Evolutionary conservation across 73 alveolate species (phyloP).

Genomic region (Paramecium bursaria): DNA sequence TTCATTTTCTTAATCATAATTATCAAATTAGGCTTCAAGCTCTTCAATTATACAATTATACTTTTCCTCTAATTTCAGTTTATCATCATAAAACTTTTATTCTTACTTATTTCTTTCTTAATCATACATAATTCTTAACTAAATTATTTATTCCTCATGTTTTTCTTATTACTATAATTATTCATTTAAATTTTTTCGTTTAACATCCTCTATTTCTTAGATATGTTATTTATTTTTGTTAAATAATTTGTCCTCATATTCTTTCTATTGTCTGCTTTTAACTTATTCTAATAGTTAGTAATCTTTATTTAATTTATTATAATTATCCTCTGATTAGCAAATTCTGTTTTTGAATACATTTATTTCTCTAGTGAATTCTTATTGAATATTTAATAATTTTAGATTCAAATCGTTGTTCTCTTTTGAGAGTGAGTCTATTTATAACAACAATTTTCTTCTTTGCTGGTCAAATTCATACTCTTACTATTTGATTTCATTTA

Average conservation of each 20-base stretch:
- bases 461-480: constrained; percentile 37
- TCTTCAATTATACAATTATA: constrained; percentile 54
- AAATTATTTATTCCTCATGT: constrained; percentile 25
- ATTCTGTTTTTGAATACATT: neutral
- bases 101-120: constrained; percentile 30
- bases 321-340: constrained; percentile 8
- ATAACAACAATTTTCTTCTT: constrained; percentile 42
- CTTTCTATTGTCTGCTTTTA: constrained; percentile 39
- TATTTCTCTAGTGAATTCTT: constrained; percentile 40
- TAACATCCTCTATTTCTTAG: constrained; percentile 32
- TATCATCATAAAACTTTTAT: constrained; percentile 36
- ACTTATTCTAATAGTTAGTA: constrained; percentile 25
- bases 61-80: constrained; percentile 17
- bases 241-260: neutral
- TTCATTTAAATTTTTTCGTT: neutral
- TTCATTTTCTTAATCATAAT: constrained; percentile 43
- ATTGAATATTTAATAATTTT: neutral
- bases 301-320: constrained; percentile 33
- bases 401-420: neutral
- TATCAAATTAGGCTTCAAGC: constrained; percentile 19
- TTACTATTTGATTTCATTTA: constrained; percentile 52
- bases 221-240: neutral
- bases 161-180: neutral
- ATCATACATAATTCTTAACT: constrained; percentile 26
- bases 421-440: constrained; percentile 2